A percentile compares a stretch with the other conserved stretches of the same genome.
These are phyloP conservation scores for Austroboletus niveus DNA, from an alignment of 1,284 basidiomycete genomes.

Conservation along the genomic window DNA sequence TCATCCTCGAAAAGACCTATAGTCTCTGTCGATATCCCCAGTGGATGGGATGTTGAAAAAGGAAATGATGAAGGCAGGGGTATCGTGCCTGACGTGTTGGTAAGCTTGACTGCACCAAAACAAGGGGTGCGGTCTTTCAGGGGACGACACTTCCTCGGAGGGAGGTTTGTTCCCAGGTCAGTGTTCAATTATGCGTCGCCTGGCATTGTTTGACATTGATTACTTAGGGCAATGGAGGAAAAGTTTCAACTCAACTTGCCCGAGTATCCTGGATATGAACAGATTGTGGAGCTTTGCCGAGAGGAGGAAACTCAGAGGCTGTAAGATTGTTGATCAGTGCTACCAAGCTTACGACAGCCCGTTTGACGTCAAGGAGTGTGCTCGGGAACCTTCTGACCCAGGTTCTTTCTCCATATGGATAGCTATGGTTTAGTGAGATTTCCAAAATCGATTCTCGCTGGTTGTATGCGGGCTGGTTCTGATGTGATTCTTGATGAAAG, in stretches of 20 bases:
- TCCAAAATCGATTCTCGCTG: too few relatives aligned
- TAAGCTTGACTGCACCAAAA: conserved; percentile 95
- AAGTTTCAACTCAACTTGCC: conserved; percentile 79
- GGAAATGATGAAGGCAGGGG: conserved; percentile 58
- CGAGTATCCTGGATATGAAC: conserved; percentile 69
- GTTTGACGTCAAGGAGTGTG: neutral
- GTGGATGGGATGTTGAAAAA: conserved; percentile 91
- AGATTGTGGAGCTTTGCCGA: conserved; percentile 71
- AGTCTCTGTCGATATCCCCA: conserved; percentile 93
- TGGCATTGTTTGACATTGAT: conserved; percentile 2
- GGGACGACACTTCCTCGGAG: conserved; percentile 78
- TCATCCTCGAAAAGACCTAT: conserved; percentile 69
- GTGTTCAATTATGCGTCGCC: conserved; percentile 24
- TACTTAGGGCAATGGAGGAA: conserved; percentile 61
- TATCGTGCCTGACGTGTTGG: conserved; percentile 76
- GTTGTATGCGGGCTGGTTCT: too few relatives aligned
- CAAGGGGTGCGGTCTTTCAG: conserved; percentile 75
- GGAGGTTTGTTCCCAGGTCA: conserved; percentile 86
- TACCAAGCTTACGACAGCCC: neutral
- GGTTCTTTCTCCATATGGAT: too few relatives aligned
- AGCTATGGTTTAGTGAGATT: too few relatives aligned
- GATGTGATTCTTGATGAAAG: too few relatives aligned
- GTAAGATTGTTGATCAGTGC: conserved; percentile 5
- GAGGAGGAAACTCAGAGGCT: conserved; percentile 4
- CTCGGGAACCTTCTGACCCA: neutral